Base-by-base conservation (phyloP, 2,329 filamentous ascomycete species). In the Neurospora crassa region DNA sequence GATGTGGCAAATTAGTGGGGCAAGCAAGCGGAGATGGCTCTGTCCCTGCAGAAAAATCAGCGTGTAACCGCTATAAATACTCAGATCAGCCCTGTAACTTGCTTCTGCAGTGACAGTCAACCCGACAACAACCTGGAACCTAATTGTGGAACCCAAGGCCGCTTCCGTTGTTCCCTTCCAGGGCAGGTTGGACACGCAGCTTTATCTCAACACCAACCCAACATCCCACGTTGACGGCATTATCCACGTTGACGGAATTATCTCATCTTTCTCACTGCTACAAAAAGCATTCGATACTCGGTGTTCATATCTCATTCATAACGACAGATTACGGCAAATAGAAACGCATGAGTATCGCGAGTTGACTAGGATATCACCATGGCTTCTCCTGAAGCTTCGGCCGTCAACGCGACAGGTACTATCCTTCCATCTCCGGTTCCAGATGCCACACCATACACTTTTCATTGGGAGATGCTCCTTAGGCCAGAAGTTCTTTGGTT, bases 401-500 rank as follows among this genome's bases (percentile, higher is more conserved):
- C 71, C 12, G 43, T 68, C 41, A 68, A 69, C 40, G 41, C 69
- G 40, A 68, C 70, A 5, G 71, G 70, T 18, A 41, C 69, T 43
- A 45, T 67, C n/a, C 67, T 8, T 7, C 34, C 72, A 11, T 70
- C 71, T 5, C 53, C 69, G 11, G 47, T 37, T 5, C 40, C 70
- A 29, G 59, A 63, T 37, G 20, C 68, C 10, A 8, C 69, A 5
- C 42, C 72, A 3, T 63, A 70, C 1, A 14, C 43, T 18, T 74
- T 75, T 16, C 68, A 68, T 18, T 72, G 73, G 14, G 42, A 53
- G n/a, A 72, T 71, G 63, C 70, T 77, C 16, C 43, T 76, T 7
- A 74, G 74, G 37, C 74, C 74, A 37, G 81, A 83, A 71, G 81
- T 84, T 71, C 76, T 88, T 45, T 68, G 83, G 0, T 79, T 88